Base-by-base conservation (phyloP, 1,139 yeast species). In the Hyphopichia wangnamkhiaoensis region DNA sequence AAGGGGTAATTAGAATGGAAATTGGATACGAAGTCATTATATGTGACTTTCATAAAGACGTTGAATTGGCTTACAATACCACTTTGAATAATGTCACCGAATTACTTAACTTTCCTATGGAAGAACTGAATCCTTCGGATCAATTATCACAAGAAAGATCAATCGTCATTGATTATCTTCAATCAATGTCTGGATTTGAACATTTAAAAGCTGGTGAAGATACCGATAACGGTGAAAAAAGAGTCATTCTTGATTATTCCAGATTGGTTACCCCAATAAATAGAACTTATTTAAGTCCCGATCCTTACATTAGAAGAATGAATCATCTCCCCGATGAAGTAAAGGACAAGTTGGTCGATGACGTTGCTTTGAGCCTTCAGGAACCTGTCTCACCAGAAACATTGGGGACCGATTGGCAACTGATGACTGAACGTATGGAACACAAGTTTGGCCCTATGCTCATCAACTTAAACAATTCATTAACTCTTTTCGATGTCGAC, bases 401-500 rank as follows among this genome's bases (percentile, higher is more conserved):
- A n/a, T n/a, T n/a, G 3, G 68, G 74, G 13, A 77, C 76, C 0
- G 59, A 79, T 48, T 80, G 84, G 84, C 80, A 73, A 48, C 43
- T 54, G 10, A 59, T 71, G 5, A 69, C 80, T 0, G 67, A 65
- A 32, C 64, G 58, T 25, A 68, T 79, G n/a, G 68, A 65, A 4
- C 57, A 57, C 25, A 79, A 79, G 49, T 79, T 78, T 51, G 63
- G 76, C 1, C 82, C 82, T 9, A 52, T 69, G 20, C 48, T 79
- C 26, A 47, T 60, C 30, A 48, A 56, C 5, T 43, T 79, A 39
- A 73, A 77, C 36, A 17, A 27, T 41, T 12, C n/a, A 35, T 19
- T 21, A 29, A 7, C 36, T 32, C 37, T n/a, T 20, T 40, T 8
- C 50, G 27, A 27, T 7, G 7, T 9, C 13, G n/a, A 16, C 20